A percentile compares a stretch with the other conserved stretches of the same genome.
Evolutionary conservation across 768 basidiomycete species (phyloP).

Genomic region (Phaffia australis): DNA sequence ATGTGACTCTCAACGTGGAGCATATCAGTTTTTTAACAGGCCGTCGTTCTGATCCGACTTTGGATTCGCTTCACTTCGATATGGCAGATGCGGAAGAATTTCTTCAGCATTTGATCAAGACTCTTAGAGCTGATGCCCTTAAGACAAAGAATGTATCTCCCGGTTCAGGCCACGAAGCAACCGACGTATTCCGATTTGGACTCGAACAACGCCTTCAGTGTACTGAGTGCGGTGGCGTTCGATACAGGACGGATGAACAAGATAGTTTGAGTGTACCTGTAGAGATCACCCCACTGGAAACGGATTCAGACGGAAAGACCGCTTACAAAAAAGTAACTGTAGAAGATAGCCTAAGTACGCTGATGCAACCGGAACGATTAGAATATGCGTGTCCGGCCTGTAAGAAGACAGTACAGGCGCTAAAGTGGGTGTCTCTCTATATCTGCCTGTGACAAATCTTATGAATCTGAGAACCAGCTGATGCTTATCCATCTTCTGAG

Average conservation of each 20-base stretch:
- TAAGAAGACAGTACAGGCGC: slow-evolving; percentile 53
- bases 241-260: slow-evolving; percentile 64
- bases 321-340: slow-evolving; percentile 42
- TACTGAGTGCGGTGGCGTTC: slow-evolving; percentile 59
- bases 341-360: slow-evolving; percentile 37
- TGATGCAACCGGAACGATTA: slow-evolving; percentile 53
- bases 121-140: slow-evolving; percentile 43
- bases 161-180: slow-evolving; percentile 47
- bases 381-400: slow-evolving; percentile 77
- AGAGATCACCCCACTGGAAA: slow-evolving; percentile 48
- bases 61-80: neutral
- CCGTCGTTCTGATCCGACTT: too few relatives aligned
- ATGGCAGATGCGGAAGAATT: slow-evolving; percentile 77
- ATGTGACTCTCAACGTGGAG: neutral
- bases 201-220: slow-evolving; percentile 84
- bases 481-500: neutral
- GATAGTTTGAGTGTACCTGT: slow-evolving; percentile 75
- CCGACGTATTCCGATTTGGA: slow-evolving; percentile 64
- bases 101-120: slow-evolving; percentile 64
- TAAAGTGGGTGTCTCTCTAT: slow-evolving; percentile 49
- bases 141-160: slow-evolving; percentile 1
- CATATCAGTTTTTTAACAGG: too few relatives aligned
- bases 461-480: too few relatives aligned
- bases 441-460: neutral
- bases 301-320: slow-evolving; percentile 52